Evolutionary conservation across 1,284 basidiomycete species (phyloP), one percentile per base, ranked within the genome.

Genomic region (Thelephora terrestris): DNA sequence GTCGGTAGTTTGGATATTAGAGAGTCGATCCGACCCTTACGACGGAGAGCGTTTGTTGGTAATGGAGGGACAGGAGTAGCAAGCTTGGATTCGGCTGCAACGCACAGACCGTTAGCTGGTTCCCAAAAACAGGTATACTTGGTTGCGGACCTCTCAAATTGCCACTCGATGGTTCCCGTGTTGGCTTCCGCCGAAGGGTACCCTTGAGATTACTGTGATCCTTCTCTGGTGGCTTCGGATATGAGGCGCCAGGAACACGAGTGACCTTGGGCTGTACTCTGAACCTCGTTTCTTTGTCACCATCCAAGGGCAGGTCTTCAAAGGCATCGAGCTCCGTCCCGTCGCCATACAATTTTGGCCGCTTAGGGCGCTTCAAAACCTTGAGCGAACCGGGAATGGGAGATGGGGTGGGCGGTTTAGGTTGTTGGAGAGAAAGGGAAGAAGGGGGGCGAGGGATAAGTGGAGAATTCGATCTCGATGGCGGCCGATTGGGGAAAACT

Each of bases 311-410:
- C 38, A 98, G 73, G 64, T 98, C 94, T 34, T 95, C 93, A 53
- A 98, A 81, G 1, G 65, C 81, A 58, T 98, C 94, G 43, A 98
- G 71, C 66, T 97, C 94, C 7, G 89, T 91, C 5, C 94, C 94
- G 62, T 96, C 91, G 2, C 93, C 92, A 62, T 88, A 97, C 16
- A 76, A 73, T 50, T 79, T 74, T 50, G 71, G 70, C 45, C 82
- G 78, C 60, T 85, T 87, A 2, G 90, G 86, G 57, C 80, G 73
- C 49, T 82, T 79, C 46, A 93, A 67, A 12, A 90, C 63, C 61
- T 81, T 85, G 5, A 79, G 75, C n/a, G 75, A 75, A 7, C 70
- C 63, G 14, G 74, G 62, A 52, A 71, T 52, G 48, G 70, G 53
- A 7, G 58, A 43, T 32, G 29, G 3, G 56, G 59, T 58, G 53